phyloP scores from a whole-genome alignment of 2,329 filamentous ascomycete genomes.

The Coniochaeta prunicola region DNA sequence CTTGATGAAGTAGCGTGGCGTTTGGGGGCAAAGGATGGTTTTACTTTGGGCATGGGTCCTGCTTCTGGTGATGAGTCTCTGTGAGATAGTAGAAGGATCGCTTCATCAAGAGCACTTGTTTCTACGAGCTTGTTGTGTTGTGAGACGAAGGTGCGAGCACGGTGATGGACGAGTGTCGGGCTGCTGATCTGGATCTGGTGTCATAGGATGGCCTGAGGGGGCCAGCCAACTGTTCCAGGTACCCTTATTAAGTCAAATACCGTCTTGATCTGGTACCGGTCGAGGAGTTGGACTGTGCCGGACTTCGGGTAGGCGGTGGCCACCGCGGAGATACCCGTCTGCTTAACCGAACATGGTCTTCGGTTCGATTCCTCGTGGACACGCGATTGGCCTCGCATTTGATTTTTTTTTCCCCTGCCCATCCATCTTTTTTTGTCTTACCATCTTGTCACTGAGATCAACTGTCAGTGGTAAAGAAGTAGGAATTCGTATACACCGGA shows the following conservation, averaged over 20 bases:
- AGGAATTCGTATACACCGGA: background rate
- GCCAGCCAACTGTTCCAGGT: background rate
- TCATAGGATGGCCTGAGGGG: background rate
- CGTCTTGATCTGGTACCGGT: background rate
- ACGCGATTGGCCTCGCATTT: background rate
- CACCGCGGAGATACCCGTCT: background rate
- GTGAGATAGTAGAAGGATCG: background rate
- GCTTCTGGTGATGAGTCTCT: background rate
- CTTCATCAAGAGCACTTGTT: background rate
- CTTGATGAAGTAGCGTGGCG: background rate
- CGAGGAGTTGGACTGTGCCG: background rate
- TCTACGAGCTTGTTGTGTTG: background rate
- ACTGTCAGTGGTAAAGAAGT: background rate
- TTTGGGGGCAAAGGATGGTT: background rate
- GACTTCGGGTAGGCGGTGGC: background rate
- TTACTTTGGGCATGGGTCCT: background rate
- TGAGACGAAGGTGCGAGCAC: background rate
- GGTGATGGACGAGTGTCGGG: background rate
- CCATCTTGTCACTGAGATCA: background rate
- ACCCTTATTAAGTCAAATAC: background rate
- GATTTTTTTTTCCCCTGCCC: background rate
- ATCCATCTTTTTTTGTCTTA: background rate
- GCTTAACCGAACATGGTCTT: background rate
- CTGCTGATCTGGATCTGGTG: background rate
- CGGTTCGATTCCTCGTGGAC: background rate